These are phyloP conservation scores for Narthecium ossifragum DNA, from an alignment of 106 monocot genomes.

Conservation along the genomic window DNA sequence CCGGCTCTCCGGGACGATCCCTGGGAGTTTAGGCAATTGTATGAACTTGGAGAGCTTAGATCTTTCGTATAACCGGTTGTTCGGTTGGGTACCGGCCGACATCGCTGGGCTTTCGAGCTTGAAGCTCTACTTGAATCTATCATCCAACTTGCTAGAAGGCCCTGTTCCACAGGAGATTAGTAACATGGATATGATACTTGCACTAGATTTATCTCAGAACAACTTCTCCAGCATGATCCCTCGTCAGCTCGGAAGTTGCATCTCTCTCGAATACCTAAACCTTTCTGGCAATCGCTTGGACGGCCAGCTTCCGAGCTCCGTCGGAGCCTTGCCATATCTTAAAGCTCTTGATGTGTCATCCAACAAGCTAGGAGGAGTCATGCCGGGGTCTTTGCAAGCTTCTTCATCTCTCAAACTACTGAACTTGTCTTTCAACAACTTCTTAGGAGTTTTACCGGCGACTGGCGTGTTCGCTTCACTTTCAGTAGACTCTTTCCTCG, in stretches of 20 bases:
- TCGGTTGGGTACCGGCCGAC: conserved; percentile 47
- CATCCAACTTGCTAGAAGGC: conserved; percentile 56
- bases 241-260: conserved; percentile 64
- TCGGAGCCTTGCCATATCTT: conserved; percentile 52
- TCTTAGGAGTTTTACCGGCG: conserved; percentile 38
- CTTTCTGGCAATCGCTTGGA: conserved; percentile 50
- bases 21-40: conserved; percentile 53
- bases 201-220: conserved; percentile 70
- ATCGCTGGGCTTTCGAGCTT: conserved; percentile 43
- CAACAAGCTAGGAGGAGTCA: conserved; percentile 36
- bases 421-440: conserved; percentile 77
- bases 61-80: conserved; percentile 61
- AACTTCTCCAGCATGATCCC: conserved; percentile 59
- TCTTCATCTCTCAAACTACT: conserved; percentile 40
- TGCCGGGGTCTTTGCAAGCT: conserved; percentile 49
- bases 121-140: conserved; percentile 72
- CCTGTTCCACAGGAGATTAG: conserved; percentile 51
- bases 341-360: conserved; percentile 54
- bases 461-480: conserved; percentile 38
- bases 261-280: conserved; percentile 78
- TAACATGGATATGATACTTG: conserved; percentile 73
- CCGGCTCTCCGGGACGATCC: conserved; percentile 50
- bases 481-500: conserved; percentile 26
- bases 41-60: conserved; percentile 66
- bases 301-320: conserved; percentile 39